phyloP scores from a whole-genome alignment of 192 early-diverging fungal genomes.

The Allomyces javanicus region DNA sequence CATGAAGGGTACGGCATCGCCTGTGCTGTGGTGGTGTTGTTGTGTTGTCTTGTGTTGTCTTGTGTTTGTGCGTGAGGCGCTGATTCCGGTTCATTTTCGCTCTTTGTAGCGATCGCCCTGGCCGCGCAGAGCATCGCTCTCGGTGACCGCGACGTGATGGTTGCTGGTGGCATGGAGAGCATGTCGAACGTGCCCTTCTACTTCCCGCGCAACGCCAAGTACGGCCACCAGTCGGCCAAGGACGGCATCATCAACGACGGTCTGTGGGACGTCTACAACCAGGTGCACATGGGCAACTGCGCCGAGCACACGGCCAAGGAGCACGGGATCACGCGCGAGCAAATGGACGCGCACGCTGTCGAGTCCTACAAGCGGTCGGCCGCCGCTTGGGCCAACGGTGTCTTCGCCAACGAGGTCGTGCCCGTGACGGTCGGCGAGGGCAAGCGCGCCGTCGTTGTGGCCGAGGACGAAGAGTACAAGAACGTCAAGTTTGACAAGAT shows the following conservation, averaged over 20 bases:
- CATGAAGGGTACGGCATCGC: slow-evolving; percentile 45
- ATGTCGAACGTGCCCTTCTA: slow-evolving; percentile 86
- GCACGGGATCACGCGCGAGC: slow-evolving; percentile 66
- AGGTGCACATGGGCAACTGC: slow-evolving; percentile 57
- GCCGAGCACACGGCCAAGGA: slow-evolving; percentile 76
- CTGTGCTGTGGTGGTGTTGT: not conserved
- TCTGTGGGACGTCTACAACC: slow-evolving; percentile 89
- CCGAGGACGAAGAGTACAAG: slow-evolving; percentile 85
- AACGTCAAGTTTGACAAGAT: slow-evolving; percentile 85
- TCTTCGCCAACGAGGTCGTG: slow-evolving; percentile 61
- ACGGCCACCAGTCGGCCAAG: slow-evolving; percentile 55
- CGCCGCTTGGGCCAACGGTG: slow-evolving; percentile 65
- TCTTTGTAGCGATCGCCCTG: slow-evolving; percentile 44
- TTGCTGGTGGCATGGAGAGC: slow-evolving; percentile 90
- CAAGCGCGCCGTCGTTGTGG: slow-evolving; percentile 58
- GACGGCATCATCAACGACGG: slow-evolving; percentile 93
- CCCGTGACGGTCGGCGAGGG: slow-evolving; percentile 66
- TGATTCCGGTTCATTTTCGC: too few species aligned
- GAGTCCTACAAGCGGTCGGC: slow-evolving; percentile 74
- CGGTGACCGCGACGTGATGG: slow-evolving; percentile 59
- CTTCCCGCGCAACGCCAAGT: slow-evolving; percentile 37
- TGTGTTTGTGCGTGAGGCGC: too few species aligned
- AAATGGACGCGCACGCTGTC: slow-evolving; percentile 70
- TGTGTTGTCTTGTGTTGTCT: too few species aligned
- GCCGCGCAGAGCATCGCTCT: slow-evolving; percentile 66